These are phyloP conservation scores for Coemansia sp. DNA, from an alignment of 192 early-diverging fungal genomes.

Conservation along the genomic window DNA sequence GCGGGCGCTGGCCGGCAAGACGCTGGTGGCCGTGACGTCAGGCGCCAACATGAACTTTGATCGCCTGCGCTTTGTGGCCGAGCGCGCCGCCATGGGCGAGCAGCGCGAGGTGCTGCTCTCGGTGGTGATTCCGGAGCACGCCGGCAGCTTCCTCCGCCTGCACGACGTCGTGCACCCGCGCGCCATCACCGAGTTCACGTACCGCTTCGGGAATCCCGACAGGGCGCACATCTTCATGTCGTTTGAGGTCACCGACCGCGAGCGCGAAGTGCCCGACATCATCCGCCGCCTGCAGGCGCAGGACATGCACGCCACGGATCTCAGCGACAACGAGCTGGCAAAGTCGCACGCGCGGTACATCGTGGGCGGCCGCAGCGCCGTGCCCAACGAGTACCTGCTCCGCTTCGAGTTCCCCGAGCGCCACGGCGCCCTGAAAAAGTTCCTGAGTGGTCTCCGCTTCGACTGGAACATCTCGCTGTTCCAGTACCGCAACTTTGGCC, in stretches of 20 bases:
- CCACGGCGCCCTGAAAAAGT: conserved; percentile 86
- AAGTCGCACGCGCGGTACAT: conserved; percentile 95
- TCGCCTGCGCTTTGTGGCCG: conserved; percentile 93
- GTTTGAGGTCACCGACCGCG: conserved; percentile 72
- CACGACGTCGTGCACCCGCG: conserved; percentile 80
- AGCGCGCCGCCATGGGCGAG: conserved; percentile 94
- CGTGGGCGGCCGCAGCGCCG: conserved; percentile 76
- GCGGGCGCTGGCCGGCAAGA: conserved; percentile 52
- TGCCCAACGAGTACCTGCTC: conserved; percentile 82
- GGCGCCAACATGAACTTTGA: conserved; percentile 99
- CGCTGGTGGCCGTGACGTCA: conserved; percentile 73
- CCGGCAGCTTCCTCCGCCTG: conserved; percentile 78
- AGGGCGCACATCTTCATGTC: conserved; percentile 87
- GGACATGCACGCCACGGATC: conserved; percentile 74
- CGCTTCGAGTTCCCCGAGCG: conserved; percentile 95
- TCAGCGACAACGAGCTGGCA: conserved; percentile 89
- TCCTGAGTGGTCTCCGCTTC: conserved; percentile 66
- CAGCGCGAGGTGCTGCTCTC: conserved; percentile 84
- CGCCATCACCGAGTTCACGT: conserved; percentile 86
- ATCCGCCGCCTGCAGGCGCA: conserved; percentile 54
- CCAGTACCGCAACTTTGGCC: conserved; percentile 96
- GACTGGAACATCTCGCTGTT: conserved; percentile 83
- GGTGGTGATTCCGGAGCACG: conserved; percentile 87
- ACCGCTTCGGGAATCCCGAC: conserved; percentile 69
- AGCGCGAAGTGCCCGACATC: conserved; percentile 65